Conservation (phyloP, 106 monocot species). For the Amphibolis antarctica region DNA sequence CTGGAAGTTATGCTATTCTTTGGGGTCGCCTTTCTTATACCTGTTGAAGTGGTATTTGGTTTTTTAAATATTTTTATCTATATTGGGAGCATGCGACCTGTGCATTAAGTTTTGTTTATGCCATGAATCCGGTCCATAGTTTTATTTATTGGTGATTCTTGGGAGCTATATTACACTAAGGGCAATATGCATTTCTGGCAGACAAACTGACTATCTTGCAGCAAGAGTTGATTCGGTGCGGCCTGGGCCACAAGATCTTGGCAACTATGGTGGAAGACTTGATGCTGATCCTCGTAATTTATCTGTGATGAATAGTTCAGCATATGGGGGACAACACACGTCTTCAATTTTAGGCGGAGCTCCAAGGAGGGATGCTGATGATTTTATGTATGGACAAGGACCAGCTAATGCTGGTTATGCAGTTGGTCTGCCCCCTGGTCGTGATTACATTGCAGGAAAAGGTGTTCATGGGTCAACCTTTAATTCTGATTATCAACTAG, state of each 20-base stretch:
- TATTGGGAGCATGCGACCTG: not conserved
- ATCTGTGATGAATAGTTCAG: constrained; percentile 42
- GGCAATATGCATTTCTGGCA: constrained; percentile 92
- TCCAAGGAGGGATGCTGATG: constrained; percentile 58
- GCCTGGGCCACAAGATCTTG: constrained; percentile 50
- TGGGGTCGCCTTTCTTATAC: no score
- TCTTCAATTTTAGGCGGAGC: constrained; percentile 64
- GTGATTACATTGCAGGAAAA: constrained; percentile 75
- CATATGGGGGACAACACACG: constrained; percentile 51
- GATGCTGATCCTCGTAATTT: constrained; percentile 62
- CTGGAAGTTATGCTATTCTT: no score
- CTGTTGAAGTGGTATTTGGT: no score
- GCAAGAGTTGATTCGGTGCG: constrained; percentile 50
- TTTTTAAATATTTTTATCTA: not conserved
- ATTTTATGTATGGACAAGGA: constrained; percentile 52
- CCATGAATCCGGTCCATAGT: constrained; percentile 1
- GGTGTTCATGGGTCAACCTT: constrained; percentile 35
- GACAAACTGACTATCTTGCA: constrained; percentile 90
- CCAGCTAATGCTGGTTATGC: constrained; percentile 47
- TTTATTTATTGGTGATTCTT: constrained; percentile 8
- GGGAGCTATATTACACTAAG: constrained; percentile 34
- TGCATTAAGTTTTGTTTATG: constrained; percentile 3
- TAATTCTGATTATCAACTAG: constrained; percentile 44
- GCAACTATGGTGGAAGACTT: constrained; percentile 50
- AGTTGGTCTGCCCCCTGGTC: constrained; percentile 68